Base-by-base conservation (phyloP, 345 rosid species). In the Theobroma cacao region DNA sequence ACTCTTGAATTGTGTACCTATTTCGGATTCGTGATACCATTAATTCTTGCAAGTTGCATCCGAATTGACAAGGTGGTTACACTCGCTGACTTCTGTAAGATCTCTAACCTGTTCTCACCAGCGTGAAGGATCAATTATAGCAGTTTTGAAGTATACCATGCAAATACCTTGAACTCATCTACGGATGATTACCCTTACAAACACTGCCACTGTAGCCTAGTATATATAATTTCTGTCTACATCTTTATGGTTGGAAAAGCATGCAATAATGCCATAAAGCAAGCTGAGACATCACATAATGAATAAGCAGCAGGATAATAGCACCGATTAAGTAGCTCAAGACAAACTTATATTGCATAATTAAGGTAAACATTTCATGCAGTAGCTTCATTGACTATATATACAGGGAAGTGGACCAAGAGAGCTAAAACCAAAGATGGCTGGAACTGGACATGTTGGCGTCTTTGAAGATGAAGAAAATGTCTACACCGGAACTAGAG, bases 291-390 rank as follows among this genome's bases (percentile, higher is more conserved):
- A 9, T 31, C 30, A 34, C 43, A 10, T 20, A 4, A 28, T 48
- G 31, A 31, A 50, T 4, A 48, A 70, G 59, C 59, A 70, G 59
- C 74, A 48, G 0, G 26, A 9, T 70, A 70, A 70, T 30, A 30
- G 59, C 74, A 31, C 75, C 75, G 75, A 31, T 31, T 48, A 71
- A 48, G 60, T 50, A 33, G 75, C 31, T 50, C n/a, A 68, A 68
- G 24, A 30, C 30, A 13, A 48, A 47, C 24, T 17, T 7, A 70
- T 26, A 58, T 70, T 4, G 8, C 38, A 17, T 69, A 47, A 15
- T 69, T 48, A 31, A 48, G 43, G 59, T 48, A 30, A 71, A 48
- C 28, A 18, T 31, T 31, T 50, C 40, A 48, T 71, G 75, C 30
- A 71, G 60, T 20, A 48, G 41, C 5, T 18, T 18, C 30, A 18